Percentiles rank a stretch among this genome's conserved stretches.
Conservation (phyloP, 2,329 filamentous ascomycete genomes). For the Neonectria neomacrospora region DNA sequence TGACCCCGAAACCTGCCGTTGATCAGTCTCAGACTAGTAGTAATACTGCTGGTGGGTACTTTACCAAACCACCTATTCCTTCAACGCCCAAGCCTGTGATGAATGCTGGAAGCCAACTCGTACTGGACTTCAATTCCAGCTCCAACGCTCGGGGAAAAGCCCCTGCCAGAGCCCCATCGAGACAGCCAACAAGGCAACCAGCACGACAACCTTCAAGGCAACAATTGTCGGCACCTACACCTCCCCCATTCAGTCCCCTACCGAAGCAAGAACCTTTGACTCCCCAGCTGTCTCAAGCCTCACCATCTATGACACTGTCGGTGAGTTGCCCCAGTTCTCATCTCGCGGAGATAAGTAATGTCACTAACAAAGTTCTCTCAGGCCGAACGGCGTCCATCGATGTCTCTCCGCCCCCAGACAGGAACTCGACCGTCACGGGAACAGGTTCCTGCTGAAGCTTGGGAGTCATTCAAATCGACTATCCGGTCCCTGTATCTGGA, state of each 20-base stretch:
- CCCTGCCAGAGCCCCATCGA: slow-evolving; percentile 48
- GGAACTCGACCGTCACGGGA: slow-evolving; percentile 54
- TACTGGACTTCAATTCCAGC: slow-evolving; percentile 50
- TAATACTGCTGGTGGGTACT: slow-evolving; percentile 44
- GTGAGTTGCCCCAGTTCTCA: slow-evolving; percentile 39
- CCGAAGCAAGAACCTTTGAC: slow-evolving; percentile 48
- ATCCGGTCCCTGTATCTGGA: slow-evolving; percentile 61
- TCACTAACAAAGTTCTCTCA: slow-evolving; percentile 32
- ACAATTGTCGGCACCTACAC: slow-evolving; percentile 33
- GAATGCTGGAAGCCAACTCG: slow-evolving; percentile 49
- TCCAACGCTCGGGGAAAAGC: slow-evolving; percentile 50
- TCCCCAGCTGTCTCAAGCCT: slow-evolving; percentile 42
- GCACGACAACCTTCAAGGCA: slow-evolving; percentile 40
- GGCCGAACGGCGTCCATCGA: slow-evolving; percentile 44
- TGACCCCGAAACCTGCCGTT: slow-evolving; percentile 38
- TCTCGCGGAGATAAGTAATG: neutral
- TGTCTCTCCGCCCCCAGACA: slow-evolving; percentile 46
- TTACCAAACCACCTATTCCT: slow-evolving; percentile 52
- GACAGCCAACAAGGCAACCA: slow-evolving; percentile 41
- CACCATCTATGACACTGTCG: slow-evolving; percentile 40
- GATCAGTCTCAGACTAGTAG: slow-evolving; percentile 38
- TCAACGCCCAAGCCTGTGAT: slow-evolving; percentile 53
- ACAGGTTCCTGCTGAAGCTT: slow-evolving; percentile 58
- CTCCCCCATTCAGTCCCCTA: slow-evolving; percentile 39
- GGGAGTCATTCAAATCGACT: slow-evolving; percentile 59